Percentiles rank a stretch among this genome's conserved stretches.
These are phyloP conservation scores for Tremella yokohamensis DNA, from an alignment of 768 basidiomycete species.

Conservation along the genomic window DNA sequence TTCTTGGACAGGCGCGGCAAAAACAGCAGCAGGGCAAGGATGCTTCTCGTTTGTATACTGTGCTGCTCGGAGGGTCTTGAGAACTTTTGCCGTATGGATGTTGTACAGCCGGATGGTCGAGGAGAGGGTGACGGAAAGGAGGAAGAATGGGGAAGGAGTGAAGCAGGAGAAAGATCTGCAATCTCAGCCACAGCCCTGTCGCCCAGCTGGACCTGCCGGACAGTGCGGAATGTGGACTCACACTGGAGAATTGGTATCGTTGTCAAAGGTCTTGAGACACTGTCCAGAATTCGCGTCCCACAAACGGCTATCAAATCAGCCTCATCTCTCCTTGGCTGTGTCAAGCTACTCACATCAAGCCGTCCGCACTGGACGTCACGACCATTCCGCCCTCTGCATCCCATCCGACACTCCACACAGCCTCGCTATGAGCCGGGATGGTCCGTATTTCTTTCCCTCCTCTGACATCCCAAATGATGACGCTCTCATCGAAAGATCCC, in stretches of 20 bases:
- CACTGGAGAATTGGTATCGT: conserved; percentile 86
- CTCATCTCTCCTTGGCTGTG: too few relatives aligned
- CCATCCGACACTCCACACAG: conserved; percentile 89
- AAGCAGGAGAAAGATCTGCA: conserved; percentile 79
- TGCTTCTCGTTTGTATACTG: conserved; percentile 76
- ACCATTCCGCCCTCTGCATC: conserved; percentile 93
- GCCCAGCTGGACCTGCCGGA: background rate
- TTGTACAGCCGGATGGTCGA: conserved; percentile 94
- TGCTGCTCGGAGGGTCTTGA: conserved; percentile 80
- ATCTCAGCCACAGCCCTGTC: conserved; percentile 6
- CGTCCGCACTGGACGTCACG: conserved; percentile 93
- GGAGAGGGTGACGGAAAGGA: conserved; percentile 88
- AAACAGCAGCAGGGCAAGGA: conserved; percentile 59
- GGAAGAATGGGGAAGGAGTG: conserved; percentile 84
- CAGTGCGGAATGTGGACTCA: conserved; percentile 57
- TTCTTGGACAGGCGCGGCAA: conserved; percentile 10
- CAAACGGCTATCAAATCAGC: conserved; percentile 65
- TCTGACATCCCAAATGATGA: conserved; percentile 93
- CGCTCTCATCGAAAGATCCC: conserved; percentile 92
- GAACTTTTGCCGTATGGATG: conserved; percentile 80
- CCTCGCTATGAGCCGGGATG: conserved; percentile 93
- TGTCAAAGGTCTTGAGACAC: conserved; percentile 92
- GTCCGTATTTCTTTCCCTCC: conserved; percentile 80
- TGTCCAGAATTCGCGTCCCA: conserved; percentile 98
- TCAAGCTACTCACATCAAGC: conserved; percentile 69